phyloP scores from a whole-genome alignment of 768 basidiomycete genomes.

The Mycena galericulata region DNA sequence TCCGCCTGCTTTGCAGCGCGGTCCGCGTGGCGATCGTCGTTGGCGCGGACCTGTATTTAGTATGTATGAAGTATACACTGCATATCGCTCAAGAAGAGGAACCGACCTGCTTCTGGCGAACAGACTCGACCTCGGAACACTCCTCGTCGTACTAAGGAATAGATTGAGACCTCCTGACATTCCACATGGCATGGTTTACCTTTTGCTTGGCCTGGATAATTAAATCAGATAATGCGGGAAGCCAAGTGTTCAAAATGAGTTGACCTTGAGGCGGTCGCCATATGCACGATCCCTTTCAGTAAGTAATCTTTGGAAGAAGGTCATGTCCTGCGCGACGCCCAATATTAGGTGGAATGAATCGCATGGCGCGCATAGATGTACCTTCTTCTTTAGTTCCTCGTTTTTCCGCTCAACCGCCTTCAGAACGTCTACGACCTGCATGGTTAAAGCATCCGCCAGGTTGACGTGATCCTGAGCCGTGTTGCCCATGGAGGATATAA shows the following conservation, averaged over 20 bases:
- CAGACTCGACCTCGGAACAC: constrained; percentile 76
- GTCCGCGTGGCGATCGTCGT: constrained; percentile 82
- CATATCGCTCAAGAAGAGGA: constrained; percentile 32
- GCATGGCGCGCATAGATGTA: constrained; percentile 36
- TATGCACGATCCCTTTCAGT: constrained; percentile 78
- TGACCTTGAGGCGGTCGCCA: constrained; percentile 76
- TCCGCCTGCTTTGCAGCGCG: constrained; percentile 80
- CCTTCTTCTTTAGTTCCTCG: constrained; percentile 79
- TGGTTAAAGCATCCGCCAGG: constrained; percentile 70
- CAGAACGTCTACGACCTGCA: constrained; percentile 74
- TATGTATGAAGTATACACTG: constrained; percentile 20
- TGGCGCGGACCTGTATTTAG: constrained; percentile 70
- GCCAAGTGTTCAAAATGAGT: constrained; percentile 30
- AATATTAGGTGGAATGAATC: constrained; percentile 20
- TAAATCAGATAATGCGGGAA: constrained; percentile 28
- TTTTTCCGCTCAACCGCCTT: constrained; percentile 69
- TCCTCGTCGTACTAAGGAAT: constrained; percentile 79
- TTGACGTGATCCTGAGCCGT: constrained; percentile 77
- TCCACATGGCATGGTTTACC: constrained; percentile 46
- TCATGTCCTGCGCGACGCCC: constrained; percentile 62
- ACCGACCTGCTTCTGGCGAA: constrained; percentile 83
- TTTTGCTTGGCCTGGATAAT: constrained; percentile 69
- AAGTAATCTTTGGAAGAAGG: constrained; percentile 78
- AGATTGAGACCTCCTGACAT: constrained; percentile 25
- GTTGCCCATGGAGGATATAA: constrained; percentile 70